Evolutionary conservation across 1,284 basidiomycete species (phyloP).

Genomic region (Tylopilus sp.): DNA sequence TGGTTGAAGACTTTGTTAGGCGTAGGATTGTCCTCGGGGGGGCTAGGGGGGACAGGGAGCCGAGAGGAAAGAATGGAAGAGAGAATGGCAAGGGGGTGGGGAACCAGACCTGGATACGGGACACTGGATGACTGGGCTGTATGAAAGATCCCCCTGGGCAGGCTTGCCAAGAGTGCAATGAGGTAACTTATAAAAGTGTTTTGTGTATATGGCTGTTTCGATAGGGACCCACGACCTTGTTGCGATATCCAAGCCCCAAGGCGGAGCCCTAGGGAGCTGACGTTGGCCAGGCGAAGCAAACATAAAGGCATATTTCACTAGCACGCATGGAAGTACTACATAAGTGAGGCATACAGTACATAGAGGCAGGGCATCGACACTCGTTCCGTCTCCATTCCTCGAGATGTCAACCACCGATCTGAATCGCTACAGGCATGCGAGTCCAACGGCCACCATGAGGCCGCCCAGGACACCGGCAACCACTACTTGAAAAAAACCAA

Average conservation of each 20-base stretch:
- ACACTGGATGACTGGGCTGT: conserved; percentile 58
- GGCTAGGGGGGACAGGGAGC: conserved; percentile 22
- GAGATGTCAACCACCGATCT: conserved; percentile 1
- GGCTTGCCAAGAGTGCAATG: background rate
- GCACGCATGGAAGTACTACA: conserved; percentile 11
- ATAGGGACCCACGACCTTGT: background rate
- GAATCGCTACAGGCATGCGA: conserved; percentile 34
- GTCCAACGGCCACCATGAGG: conserved; percentile 29
- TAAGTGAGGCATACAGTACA: conserved; percentile 15
- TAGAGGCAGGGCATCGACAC: conserved; percentile 9
- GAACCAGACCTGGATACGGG: conserved; percentile 43
- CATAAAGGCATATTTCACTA: conserved; percentile 25
- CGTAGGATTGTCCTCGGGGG: conserved; percentile 27
- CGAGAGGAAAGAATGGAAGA: conserved; percentile 51
- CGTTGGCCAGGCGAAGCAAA: background rate
- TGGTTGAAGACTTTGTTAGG: conserved; percentile 55
- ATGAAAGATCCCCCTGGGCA: conserved; percentile 23
- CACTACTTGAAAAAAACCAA: conserved; percentile 31
- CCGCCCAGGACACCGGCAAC: conserved; percentile 32
- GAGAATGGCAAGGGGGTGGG: conserved; percentile 46
- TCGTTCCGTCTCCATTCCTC: conserved; percentile 1
- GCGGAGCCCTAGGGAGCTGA: background rate
- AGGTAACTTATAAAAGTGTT: conserved; percentile 25
- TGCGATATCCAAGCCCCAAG: background rate
- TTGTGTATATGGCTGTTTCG: conserved; percentile 3